Evolutionary conservation across 257 asterid genomes (phyloP).

Genomic region (Solanum bulbocastanum): DNA sequence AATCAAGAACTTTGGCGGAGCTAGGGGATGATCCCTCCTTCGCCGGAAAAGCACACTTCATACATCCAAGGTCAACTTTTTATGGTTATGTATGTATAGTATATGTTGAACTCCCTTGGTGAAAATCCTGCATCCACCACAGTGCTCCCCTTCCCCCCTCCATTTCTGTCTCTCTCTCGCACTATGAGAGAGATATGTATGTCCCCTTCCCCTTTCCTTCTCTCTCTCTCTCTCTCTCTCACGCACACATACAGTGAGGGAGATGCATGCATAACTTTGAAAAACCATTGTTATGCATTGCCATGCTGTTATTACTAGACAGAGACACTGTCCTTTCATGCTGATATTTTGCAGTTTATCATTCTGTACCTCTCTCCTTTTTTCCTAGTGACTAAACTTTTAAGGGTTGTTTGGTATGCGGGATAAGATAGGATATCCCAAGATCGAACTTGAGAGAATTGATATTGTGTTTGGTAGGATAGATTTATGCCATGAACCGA

Average conservation of each 20-base stretch:
- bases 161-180: background rate
- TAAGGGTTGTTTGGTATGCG: background rate
- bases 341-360: background rate
- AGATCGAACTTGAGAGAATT: background rate
- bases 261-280: background rate
- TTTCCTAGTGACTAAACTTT: background rate
- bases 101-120: background rate
- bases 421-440: background rate
- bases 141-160: background rate
- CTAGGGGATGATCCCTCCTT: background rate
- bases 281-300: background rate
- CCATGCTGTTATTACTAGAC: background rate
- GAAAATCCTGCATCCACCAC: background rate
- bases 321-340: background rate
- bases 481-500: background rate
- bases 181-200: background rate
- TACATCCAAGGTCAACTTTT: background rate
- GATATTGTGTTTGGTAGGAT: background rate
- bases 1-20: background rate
- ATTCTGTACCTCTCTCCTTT: background rate
- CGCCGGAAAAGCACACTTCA: background rate
- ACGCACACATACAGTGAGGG: background rate
- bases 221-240: background rate
- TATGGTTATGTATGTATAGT: background rate
- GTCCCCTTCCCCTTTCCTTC: background rate